Conservation (phyloP, 768 basidiomycete species). For the Termitomyces titanicus region DNA sequence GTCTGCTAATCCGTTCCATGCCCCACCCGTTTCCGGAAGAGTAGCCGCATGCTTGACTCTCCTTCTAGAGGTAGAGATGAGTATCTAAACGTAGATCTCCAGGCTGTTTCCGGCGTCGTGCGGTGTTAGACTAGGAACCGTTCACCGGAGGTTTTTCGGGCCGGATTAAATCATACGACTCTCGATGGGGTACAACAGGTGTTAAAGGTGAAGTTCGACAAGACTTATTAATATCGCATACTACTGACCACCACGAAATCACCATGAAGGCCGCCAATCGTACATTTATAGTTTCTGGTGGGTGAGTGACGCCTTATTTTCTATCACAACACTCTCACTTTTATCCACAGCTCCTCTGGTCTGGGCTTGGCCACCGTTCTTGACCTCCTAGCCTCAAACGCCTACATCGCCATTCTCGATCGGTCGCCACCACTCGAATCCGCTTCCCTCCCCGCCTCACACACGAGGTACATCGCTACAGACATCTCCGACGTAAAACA, state of each 20-base stretch:
- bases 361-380: conserved; percentile 52
- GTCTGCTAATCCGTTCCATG: too few relatives aligned
- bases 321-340: not conserved
- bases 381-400: conserved; percentile 33
- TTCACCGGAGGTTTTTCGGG: too few relatives aligned
- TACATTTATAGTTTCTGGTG: conserved; percentile 57
- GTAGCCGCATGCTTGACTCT: too few relatives aligned
- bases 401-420: not conserved
- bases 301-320: conserved; percentile 30
- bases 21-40: too few relatives aligned
- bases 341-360: conserved; percentile 44
- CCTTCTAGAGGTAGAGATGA: too few relatives aligned
- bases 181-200: too few relatives aligned
- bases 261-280: conserved; percentile 46
- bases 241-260: not conserved
- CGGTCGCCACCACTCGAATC: not conserved
- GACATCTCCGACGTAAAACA: not conserved
- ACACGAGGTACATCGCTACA: not conserved
- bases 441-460: not conserved
- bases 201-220: too few relatives aligned
- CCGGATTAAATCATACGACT: too few relatives aligned
- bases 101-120: too few relatives aligned
- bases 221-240: not conserved
- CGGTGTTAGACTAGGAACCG: too few relatives aligned
- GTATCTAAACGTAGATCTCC: too few relatives aligned